Evolutionary conservation across 495 filamentous ascomycete genomes (phyloP).

Genomic region (Ascobolus immersus): DNA sequence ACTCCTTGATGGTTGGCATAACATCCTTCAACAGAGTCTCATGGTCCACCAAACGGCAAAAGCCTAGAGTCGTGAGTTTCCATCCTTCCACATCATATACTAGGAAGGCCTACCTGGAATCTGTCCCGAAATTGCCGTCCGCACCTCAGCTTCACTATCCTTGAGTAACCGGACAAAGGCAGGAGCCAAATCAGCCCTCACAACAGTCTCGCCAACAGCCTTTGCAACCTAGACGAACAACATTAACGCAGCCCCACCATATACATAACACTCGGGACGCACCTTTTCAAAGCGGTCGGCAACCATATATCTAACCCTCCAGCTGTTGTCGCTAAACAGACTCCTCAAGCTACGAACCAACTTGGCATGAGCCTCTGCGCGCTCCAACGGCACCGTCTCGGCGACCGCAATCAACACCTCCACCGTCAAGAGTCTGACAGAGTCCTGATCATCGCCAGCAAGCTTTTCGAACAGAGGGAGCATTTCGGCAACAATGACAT

Average conservation of each 20-base stretch:
- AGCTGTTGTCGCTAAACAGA: slow-evolving; percentile 95
- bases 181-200: slow-evolving; percentile 76
- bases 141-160: slow-evolving; percentile 89
- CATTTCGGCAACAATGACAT: slow-evolving; percentile 89
- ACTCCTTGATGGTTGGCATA: slow-evolving; percentile 85
- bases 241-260: neutral
- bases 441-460: slow-evolving; percentile 86
- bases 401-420: slow-evolving; percentile 91
- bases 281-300: slow-evolving; percentile 97
- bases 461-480: slow-evolving; percentile 96
- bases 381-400: slow-evolving; percentile 90
- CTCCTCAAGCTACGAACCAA: slow-evolving; percentile 68
- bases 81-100: slow-evolving; percentile 9
- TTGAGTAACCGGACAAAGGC: slow-evolving; percentile 94
- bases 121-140: slow-evolving; percentile 89
- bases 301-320: slow-evolving; percentile 97
- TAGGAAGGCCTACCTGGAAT: slow-evolving; percentile 43
- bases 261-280: slow-evolving; percentile 5
- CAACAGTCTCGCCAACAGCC: slow-evolving; percentile 91
- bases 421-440: slow-evolving; percentile 81
- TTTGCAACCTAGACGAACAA: slow-evolving; percentile 53
- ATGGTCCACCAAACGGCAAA: slow-evolving; percentile 67
- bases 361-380: slow-evolving; percentile 85
- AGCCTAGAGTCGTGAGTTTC: slow-evolving; percentile 29
- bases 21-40: slow-evolving; percentile 82